Base-by-base conservation (phyloP, 1,284 basidiomycete species). In the Sanguinoderma infundibulare region DNA sequence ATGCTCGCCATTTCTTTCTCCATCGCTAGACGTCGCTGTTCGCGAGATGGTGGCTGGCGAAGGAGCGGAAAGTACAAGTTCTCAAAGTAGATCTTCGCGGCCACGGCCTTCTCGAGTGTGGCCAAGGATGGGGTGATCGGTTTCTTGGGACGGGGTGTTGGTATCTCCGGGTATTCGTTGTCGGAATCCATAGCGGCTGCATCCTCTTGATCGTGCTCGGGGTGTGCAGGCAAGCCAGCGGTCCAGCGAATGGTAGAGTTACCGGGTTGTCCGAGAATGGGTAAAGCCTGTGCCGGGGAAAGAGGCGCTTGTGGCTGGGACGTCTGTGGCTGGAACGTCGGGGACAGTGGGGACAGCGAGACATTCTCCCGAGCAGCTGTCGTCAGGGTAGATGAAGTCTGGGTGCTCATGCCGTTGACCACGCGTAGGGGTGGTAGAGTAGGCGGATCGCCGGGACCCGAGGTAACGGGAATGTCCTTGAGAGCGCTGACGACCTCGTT, bases 71-170 rank as follows among this genome's bases (percentile, higher is more conserved):
- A 96, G 75, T 98, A 99, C 49, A 96, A 83, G 70, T 96, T 97
- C 81, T 99, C 96, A 76, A 98, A 98, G 83, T 90, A 98, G 75
- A 98, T 94, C 72, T 94, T 90, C 54, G 92, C 89, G 12, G 95
- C 91, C 51, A 96, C 94, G 56, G 95, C 94, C 74, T 92, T 95
- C 77, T 98, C 96, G 71, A 98, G 81, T 17, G 97, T 98, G 49
- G 89, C 83, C 53, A 98, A 82, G 53, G 94, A 95, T 26, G 95
- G 95, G 14, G 83, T 87, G 71, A 96, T 88, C 55, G 79, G 78
- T 71, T 81, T 85, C 68, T 77, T 78, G 51, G 78, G 74, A 56
- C 77, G 75, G 44, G 79, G 79, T n/a, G 78, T 76, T 34, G 65
- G 65, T 42, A 64, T 66, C 51, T 71, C 72, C 57, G 75, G 72